Evolutionary conservation across 2,329 filamentous ascomycete species (phyloP).

Genomic region (Alternaria gansuensis): DNA sequence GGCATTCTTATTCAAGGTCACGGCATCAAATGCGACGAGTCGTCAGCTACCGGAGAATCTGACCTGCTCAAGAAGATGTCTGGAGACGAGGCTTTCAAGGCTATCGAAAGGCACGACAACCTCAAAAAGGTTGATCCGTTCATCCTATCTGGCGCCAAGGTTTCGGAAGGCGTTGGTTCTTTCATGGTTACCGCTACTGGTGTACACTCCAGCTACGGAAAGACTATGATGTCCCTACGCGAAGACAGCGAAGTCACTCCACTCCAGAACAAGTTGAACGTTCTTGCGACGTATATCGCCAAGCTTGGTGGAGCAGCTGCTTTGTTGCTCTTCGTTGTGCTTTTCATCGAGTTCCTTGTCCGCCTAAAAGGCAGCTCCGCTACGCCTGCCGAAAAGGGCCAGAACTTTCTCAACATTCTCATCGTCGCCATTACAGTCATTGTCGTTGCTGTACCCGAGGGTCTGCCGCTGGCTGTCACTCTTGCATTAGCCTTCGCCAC

Average conservation of each 20-base stretch:
- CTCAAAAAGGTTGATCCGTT: constrained; percentile 79
- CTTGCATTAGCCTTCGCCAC: constrained; percentile 73
- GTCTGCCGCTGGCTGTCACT: constrained; percentile 72
- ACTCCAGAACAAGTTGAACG: constrained; percentile 78
- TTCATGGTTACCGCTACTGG: constrained; percentile 80
- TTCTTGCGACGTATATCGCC: constrained; percentile 81
- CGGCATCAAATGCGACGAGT: constrained; percentile 75
- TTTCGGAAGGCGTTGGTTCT: constrained; percentile 77
- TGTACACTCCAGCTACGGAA: constrained; percentile 77
- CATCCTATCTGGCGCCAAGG: constrained; percentile 85
- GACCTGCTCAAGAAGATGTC: constrained; percentile 74
- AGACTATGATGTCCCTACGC: constrained; percentile 79
- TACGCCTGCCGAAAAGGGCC: constrained; percentile 76
- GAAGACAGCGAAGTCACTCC: constrained; percentile 81
- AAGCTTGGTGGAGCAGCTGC: constrained; percentile 80
- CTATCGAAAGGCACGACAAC: constrained; percentile 68
- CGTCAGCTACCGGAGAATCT: constrained; percentile 76
- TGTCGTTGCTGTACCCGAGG: constrained; percentile 74
- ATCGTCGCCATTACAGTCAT: constrained; percentile 73
- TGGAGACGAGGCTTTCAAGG: constrained; percentile 71
- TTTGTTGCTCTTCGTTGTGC: constrained; percentile 80
- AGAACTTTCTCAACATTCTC: constrained; percentile 70
- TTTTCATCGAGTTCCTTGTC: constrained; percentile 86
- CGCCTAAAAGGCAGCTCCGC: constrained; percentile 64
- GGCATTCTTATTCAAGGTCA: constrained; percentile 73